Evolutionary conservation across 257 asterid genomes (phyloP).

Genomic region (Przewalskia tangutica): DNA sequence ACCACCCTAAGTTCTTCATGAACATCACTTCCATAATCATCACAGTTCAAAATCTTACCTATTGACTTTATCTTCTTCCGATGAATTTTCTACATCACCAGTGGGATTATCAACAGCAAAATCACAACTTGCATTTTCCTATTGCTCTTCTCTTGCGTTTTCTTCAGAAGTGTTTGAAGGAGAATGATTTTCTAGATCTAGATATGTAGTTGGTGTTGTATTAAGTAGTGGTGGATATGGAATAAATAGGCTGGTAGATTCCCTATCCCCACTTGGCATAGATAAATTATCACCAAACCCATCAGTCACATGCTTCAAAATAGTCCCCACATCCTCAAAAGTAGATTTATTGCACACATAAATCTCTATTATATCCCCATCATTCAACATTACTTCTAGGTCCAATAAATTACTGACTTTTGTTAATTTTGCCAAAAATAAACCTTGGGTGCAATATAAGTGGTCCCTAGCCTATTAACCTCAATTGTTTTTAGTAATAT

Average conservation of each 20-base stretch:
- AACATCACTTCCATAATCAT: not conserved
- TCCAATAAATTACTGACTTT: not conserved
- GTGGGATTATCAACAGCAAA: no score
- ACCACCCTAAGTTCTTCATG: not conserved
- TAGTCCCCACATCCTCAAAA: not conserved
- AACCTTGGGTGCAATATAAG: not conserved
- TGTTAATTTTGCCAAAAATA: not conserved
- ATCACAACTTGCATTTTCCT: no score
- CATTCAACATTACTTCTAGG: not conserved
- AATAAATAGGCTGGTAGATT: not conserved
- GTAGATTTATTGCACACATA: not conserved
- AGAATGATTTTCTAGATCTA: not conserved
- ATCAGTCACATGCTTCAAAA: not conserved
- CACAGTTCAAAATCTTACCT: not conserved
- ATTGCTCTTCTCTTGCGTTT: not conserved
- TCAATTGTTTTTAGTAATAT: not conserved
- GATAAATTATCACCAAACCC: not conserved
- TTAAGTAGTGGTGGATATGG: not conserved
- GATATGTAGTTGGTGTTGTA: not conserved
- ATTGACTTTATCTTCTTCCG: not conserved
- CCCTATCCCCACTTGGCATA: no score
- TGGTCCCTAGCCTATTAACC: not conserved
- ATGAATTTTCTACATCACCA: not conserved
- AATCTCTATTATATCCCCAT: not conserved
- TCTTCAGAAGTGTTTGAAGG: not conserved